Percentiles rank a stretch among this genome's conserved stretches.
phyloP scores from a whole-genome alignment of 768 basidiomycete genomes.

The Trametes coccinea region DNA sequence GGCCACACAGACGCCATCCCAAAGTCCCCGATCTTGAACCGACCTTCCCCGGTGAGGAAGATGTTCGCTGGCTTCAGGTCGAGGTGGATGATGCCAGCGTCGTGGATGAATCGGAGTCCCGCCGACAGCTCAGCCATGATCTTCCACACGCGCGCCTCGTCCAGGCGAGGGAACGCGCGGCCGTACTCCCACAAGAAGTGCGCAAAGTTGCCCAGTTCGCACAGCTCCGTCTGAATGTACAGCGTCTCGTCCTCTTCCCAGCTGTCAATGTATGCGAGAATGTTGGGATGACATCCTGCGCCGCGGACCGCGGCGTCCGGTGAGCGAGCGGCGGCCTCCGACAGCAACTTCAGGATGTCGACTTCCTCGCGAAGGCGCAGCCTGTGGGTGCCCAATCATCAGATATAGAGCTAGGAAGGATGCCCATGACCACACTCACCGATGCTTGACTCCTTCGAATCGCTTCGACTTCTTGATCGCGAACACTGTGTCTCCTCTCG shows the following conservation, averaged over 20 bases:
- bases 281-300: constrained; percentile 64
- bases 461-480: constrained; percentile 95
- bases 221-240: constrained; percentile 93
- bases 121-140: constrained; percentile 86
- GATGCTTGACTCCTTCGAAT: constrained; percentile 88
- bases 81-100: constrained; percentile 86
- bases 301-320: constrained; percentile 30
- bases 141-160: constrained; percentile 96
- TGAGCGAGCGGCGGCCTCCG: constrained; percentile 31
- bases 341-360: constrained; percentile 82
- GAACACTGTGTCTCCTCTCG: constrained; percentile 45
- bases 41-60: constrained; percentile 82
- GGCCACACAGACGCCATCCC: constrained; percentile 98
- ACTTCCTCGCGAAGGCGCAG: constrained; percentile 92
- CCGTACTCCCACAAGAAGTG: constrained; percentile 93
- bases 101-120: constrained; percentile 89
- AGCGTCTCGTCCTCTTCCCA: constrained; percentile 92
- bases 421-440: constrained; percentile 49
- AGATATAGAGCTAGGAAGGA: no score
- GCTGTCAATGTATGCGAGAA: constrained; percentile 87
- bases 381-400: constrained; percentile 36
- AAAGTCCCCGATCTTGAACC: constrained; percentile 97
- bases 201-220: constrained; percentile 88
- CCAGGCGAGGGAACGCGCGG: constrained; percentile 75
- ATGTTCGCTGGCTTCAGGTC: constrained; percentile 98